Conservation (phyloP, 2,329 filamentous ascomycete species). For the Cercospora sesami region DNA sequence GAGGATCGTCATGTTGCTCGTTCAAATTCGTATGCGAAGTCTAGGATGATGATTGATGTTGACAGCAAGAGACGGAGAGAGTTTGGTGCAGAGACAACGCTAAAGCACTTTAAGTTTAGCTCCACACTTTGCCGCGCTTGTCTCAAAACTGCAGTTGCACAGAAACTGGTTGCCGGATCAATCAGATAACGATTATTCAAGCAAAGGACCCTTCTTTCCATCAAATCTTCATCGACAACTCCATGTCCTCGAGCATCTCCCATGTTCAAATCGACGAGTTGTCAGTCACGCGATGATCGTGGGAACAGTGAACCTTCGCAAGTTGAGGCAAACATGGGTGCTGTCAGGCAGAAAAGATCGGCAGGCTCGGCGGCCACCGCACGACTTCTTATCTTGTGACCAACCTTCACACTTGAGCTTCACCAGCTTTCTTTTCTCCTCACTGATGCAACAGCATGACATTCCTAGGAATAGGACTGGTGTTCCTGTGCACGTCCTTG, state of each 20-base stretch:
- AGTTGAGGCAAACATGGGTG: background rate
- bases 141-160: background rate
- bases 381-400: slow-evolving; percentile 2
- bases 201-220: background rate
- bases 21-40: background rate
- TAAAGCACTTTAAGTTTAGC: background rate
- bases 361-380: slow-evolving; percentile 1
- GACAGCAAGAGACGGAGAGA: background rate
- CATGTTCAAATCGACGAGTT: background rate
- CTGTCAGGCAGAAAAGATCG: background rate
- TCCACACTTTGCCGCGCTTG: background rate
- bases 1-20: background rate
- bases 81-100: background rate
- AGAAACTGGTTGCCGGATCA: background rate
- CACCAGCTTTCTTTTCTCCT: background rate
- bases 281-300: background rate
- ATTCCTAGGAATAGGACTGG: background rate
- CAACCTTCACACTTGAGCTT: background rate
- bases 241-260: background rate
- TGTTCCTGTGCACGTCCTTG: background rate
- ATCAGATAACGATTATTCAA: background rate
- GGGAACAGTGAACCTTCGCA: background rate
- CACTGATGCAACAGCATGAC: background rate
- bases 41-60: background rate
- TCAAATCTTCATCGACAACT: background rate